A percentile compares a stretch with the other conserved stretches of the same genome.
Conservation (phyloP, 257 asterid genomes). For the Plantago elongata region DNA sequence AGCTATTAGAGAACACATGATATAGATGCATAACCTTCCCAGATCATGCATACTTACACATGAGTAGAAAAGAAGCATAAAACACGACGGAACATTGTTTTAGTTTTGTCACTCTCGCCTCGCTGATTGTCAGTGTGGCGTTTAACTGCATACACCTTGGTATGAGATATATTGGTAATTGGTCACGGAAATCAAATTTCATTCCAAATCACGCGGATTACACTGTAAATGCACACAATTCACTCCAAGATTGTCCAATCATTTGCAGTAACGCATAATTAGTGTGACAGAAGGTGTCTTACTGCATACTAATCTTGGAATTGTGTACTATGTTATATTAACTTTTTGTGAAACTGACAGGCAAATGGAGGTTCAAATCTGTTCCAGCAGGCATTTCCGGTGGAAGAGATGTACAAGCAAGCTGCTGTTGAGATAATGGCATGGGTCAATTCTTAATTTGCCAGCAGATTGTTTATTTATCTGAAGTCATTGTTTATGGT, state of each 20-base stretch:
- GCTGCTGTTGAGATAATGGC: conserved; percentile 60
- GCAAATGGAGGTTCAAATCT: conserved; percentile 39
- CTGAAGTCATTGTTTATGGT: neutral
- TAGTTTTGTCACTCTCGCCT: too few species aligned
- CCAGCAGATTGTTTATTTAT: conserved; percentile 1
- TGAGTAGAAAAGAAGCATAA: too few species aligned
- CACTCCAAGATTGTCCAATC: neutral
- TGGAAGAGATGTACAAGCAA: conserved; percentile 60
- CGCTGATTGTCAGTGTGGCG: neutral
- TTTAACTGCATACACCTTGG: conserved; percentile 1
- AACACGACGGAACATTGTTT: too few species aligned
- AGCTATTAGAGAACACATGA: neutral
- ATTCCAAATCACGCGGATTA: conserved; percentile 1
- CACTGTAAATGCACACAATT: neutral
- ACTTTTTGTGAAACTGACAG: conserved; percentile 19
- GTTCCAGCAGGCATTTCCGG: conserved; percentile 31
- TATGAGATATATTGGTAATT: neutral
- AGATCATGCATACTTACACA: neutral
- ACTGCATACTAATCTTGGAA: conserved; percentile 1
- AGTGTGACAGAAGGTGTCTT: conserved; percentile 1
- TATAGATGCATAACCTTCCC: neutral
- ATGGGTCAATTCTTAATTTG: conserved; percentile 35
- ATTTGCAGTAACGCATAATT: neutral
- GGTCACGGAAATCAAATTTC: too few species aligned
- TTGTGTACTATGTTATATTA: too few species aligned